Base-by-base conservation (phyloP, 176 grass and related monocot species). In the Olyra latifolia region DNA sequence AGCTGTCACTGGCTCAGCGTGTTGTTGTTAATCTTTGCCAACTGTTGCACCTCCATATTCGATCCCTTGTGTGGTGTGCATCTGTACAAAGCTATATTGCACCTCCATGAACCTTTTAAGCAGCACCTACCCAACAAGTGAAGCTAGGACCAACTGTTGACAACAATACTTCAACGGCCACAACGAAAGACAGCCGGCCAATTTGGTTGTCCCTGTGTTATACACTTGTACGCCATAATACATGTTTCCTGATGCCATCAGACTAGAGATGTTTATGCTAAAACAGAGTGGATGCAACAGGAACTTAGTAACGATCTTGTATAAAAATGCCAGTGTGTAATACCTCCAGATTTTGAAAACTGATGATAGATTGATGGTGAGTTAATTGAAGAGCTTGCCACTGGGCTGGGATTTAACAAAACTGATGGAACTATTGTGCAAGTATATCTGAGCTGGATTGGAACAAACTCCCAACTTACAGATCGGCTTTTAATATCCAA, bases 101-200 rank as follows among this genome's bases (percentile, higher is more conserved):
- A 56, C 77, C 49, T 82, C 48, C 78, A 85, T 85, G 66, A 72
- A 77, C 71, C 72, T 85, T 89, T 73, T 59, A 38, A 71, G 65
- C 59, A 72, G 65, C 72, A 59, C 72, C 88, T 60, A 90, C 60
- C 83, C 67, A 78, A 78, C 83, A 66, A 86, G 82, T 86, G 78
- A 90, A 78, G 83, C 5, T 74, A 86, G 83, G 88, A 74, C 78
- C 88, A 78, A 86, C 66, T 90, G 79, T 86, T 68, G 79, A 90
- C 73, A 82, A 86, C 79, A 90, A 90, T 68, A 57, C 88, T 78
- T 82, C 88, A 86, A 86, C 79, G 50, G 53, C 83, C 88, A 74
- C 72, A 78, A 90, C 82, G 41, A 82, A 82, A 85, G 72, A 72
- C 25, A 77, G 66, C 79, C 83, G 44, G 73, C 83, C 88, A 90